Conservation (phyloP, 108 stramenopile genomes). For the Stephanodiscus triporus region DNA sequence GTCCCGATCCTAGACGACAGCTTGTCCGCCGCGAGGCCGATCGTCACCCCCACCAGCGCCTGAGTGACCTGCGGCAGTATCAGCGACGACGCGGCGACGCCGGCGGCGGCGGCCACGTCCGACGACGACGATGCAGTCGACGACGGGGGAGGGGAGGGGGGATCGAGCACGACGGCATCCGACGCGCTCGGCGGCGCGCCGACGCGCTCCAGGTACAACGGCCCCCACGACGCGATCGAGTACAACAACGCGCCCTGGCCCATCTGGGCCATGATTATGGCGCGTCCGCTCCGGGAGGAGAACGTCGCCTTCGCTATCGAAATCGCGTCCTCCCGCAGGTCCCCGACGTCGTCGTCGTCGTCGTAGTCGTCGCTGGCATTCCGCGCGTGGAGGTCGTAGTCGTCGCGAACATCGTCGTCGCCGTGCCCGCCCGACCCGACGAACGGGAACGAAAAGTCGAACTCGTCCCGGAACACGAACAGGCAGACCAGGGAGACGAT, state of each 20-base stretch:
- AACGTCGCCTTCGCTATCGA: constrained; percentile 34
- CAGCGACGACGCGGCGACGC: constrained; percentile 37
- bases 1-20: constrained; percentile 26
- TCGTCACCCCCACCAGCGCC: constrained; percentile 35
- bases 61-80: constrained; percentile 42
- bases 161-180: background rate
- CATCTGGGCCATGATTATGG: constrained; percentile 42
- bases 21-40: constrained; percentile 36
- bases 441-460: constrained; percentile 22
- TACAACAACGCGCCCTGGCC: constrained; percentile 45
- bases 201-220: constrained; percentile 44
- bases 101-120: constrained; percentile 24
- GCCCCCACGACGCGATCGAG: constrained; percentile 47
- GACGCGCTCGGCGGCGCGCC: background rate
- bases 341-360: background rate
- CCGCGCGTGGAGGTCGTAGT: too few relatives aligned
- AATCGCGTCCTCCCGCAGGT: constrained; percentile 23
- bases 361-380: background rate
- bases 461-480: constrained; percentile 23
- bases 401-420: background rate
- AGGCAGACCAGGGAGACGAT: constrained; percentile 24
- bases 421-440: background rate
- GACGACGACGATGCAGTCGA: constrained; percentile 10
- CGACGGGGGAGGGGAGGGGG: background rate
- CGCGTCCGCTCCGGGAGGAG: constrained; percentile 38